Percentiles rank a stretch among this genome's conserved stretches.
Conservation (phyloP, 768 basidiomycete genomes). For the Tubosaeta sp. region DNA sequence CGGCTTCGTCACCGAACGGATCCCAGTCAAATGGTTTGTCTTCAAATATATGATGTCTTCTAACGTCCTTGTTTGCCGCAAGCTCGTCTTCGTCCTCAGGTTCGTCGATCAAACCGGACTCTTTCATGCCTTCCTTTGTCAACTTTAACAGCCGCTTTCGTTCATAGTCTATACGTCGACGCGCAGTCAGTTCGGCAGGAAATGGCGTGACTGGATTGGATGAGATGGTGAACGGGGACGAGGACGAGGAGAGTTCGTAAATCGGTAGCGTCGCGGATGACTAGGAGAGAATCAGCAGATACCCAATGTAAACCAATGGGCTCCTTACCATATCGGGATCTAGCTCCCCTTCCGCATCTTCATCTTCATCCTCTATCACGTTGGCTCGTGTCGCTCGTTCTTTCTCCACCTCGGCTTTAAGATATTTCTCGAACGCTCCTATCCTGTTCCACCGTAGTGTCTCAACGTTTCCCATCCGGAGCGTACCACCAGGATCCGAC, state of each 20-base stretch:
- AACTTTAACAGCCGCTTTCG: slow-evolving; percentile 25
- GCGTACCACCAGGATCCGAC: slow-evolving; percentile 18
- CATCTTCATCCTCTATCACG: slow-evolving; percentile 18
- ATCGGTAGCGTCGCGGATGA: slow-evolving; percentile 28
- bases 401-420: slow-evolving; percentile 26
- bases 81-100: slow-evolving; percentile 23
- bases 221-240: slow-evolving; percentile 22
- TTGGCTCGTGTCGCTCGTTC: slow-evolving; percentile 18
- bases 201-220: slow-evolving; percentile 31
- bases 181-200: slow-evolving; percentile 21
- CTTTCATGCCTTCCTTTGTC: slow-evolving; percentile 28
- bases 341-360: slow-evolving; percentile 23
- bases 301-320: not conserved
- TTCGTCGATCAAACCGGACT: slow-evolving; percentile 19
- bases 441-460: slow-evolving; percentile 30
- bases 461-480: slow-evolving; percentile 22
- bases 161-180: slow-evolving; percentile 30
- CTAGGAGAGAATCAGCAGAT: slow-evolving; percentile 4
- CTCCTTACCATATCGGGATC: slow-evolving; percentile 26
- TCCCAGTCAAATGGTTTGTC: slow-evolving; percentile 32
- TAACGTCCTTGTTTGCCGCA: not conserved
- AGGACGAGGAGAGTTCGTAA: slow-evolving; percentile 24
- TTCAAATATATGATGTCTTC: slow-evolving; percentile 21
- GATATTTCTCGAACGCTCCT: slow-evolving; percentile 24
- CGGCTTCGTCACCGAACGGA: slow-evolving; percentile 27